A percentile compares a stretch with the other conserved stretches of the same genome.
These are phyloP conservation scores for Lunasporangiospora selenospora DNA, from an alignment of 192 early-diverging fungal species.

Conservation along the genomic window DNA sequence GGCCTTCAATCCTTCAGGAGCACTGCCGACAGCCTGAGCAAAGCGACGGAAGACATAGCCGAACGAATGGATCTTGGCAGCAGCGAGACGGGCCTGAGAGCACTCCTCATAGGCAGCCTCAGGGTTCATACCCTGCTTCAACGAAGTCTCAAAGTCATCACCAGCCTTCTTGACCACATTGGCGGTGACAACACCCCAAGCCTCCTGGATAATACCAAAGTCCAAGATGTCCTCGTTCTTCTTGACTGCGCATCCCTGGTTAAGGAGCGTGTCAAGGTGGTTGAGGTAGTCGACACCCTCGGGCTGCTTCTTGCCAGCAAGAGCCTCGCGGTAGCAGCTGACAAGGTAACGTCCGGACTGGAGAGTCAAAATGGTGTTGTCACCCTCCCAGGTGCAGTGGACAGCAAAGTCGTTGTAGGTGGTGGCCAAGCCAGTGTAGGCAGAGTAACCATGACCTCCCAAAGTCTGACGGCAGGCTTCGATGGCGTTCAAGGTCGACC, in stretches of 20 bases:
- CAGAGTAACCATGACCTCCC: slow-evolving; percentile 94
- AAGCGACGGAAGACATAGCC: slow-evolving; percentile 89
- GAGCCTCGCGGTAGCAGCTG: slow-evolving; percentile 68
- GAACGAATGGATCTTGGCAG: slow-evolving; percentile 86
- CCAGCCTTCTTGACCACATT: slow-evolving; percentile 85
- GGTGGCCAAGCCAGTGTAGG: slow-evolving; percentile 88
- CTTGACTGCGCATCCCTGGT: slow-evolving; percentile 59
- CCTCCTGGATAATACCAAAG: slow-evolving; percentile 73
- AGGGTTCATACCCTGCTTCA: slow-evolving; percentile 69
- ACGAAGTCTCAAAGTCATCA: slow-evolving; percentile 73
- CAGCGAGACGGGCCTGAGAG: slow-evolving; percentile 83
- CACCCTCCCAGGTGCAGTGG: slow-evolving; percentile 89
- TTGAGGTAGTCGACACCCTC: slow-evolving; percentile 82
- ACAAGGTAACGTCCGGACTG: slow-evolving; percentile 90
- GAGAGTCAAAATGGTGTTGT: slow-evolving; percentile 91
- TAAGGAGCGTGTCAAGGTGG: slow-evolving; percentile 54
- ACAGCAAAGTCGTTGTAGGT: slow-evolving; percentile 91
- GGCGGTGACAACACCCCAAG: slow-evolving; percentile 83
- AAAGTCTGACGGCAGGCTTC: slow-evolving; percentile 91
- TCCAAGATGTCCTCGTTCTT: slow-evolving; percentile 55
- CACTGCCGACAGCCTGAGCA: slow-evolving; percentile 71
- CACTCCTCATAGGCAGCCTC: slow-evolving; percentile 90
- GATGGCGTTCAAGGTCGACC: slow-evolving; percentile 88
- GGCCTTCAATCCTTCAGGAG: slow-evolving; percentile 65
- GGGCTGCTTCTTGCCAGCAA: slow-evolving; percentile 79